Base-by-base conservation (phyloP, 148 eudicot genomes). In the Nepenthes mirabilis region DNA sequence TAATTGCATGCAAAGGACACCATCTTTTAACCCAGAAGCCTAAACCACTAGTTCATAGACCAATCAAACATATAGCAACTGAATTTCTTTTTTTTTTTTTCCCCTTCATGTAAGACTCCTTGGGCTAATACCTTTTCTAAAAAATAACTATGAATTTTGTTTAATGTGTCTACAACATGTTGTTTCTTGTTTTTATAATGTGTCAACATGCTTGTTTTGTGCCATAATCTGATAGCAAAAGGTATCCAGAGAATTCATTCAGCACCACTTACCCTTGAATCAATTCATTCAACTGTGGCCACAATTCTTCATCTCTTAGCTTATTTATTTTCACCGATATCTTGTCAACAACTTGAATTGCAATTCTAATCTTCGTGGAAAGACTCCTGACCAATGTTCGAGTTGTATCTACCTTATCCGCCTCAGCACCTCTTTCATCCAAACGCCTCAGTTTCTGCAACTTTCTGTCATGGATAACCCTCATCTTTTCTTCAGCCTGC, bases 401-500 rank as follows among this genome's bases (percentile, higher is more conserved):
- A 12, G 88, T 77, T 33, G 80, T 62, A 51, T 93, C 96, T 60
- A 86, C 60, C 73, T 88, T 93, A 14, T 71, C 79, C 65, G 82
- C 53, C 70, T 93, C 98, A 35, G 98, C 95, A 68, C 98, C 98
- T 72, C 61, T 82, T 77, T 83, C 88, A 66, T 72, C 85, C 66
- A 88, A 53, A 36, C 69, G 84, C 74, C 77, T 84, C 63, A 86
- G 74, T 79, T 67, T 93, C 4, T 36, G 59, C 67, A 68, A 23
- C 75, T 88, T 93, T 43, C 74, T 80, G 59, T 93, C 98, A 70
- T 88, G 96, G 0, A 65, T 64, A 51, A 93, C 79, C 72, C 98
- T 82, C 95, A 88, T 82, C 67, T 86, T 88, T 68, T 93, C 98
- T 77, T 93, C 98, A 62, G 74, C 78, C 98, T 91, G 80, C 55